Evolutionary conservation across 2,329 filamentous ascomycete genomes (phyloP).

Genomic region (Fusarium foetens): DNA sequence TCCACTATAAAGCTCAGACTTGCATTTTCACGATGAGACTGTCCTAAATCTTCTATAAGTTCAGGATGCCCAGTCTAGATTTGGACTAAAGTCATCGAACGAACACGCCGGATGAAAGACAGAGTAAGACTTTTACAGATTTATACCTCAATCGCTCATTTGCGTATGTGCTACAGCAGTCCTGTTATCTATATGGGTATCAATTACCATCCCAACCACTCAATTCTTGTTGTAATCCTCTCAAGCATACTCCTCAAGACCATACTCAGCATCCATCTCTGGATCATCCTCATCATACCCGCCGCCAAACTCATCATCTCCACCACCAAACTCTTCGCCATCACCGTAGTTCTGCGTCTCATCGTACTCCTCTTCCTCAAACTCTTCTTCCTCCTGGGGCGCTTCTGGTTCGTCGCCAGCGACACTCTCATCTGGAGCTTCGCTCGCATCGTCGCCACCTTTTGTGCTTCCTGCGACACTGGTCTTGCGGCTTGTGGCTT

Average conservation of each 20-base stretch:
- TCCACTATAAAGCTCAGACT: neutral
- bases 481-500: conserved; percentile 59
- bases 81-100: too few relatives aligned
- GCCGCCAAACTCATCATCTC: conserved; percentile 44
- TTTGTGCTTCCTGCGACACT: conserved; percentile 52
- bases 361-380: conserved; percentile 51
- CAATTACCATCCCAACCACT: conserved; percentile 10
- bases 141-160: neutral
- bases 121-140: neutral
- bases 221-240: neutral
- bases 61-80: neutral
- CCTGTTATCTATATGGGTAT: conserved; percentile 32
- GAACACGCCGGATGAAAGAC: neutral
- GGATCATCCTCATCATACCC: conserved; percentile 53
- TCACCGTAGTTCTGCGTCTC: conserved; percentile 49
- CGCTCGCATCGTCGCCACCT: conserved; percentile 50
- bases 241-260: conserved; percentile 45
- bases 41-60: rapidly evolving
- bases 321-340: conserved; percentile 49
- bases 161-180: neutral
- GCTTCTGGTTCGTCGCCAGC: conserved; percentile 49
- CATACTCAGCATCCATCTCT: conserved; percentile 52
- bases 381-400: conserved; percentile 49
- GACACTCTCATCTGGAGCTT: conserved; percentile 50
- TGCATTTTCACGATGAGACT: neutral